Percentiles rank a stretch among this genome's conserved stretches.
Evolutionary conservation across 2,329 filamentous ascomycete species (phyloP).

Genomic region (Diaporthe citrichinensis): DNA sequence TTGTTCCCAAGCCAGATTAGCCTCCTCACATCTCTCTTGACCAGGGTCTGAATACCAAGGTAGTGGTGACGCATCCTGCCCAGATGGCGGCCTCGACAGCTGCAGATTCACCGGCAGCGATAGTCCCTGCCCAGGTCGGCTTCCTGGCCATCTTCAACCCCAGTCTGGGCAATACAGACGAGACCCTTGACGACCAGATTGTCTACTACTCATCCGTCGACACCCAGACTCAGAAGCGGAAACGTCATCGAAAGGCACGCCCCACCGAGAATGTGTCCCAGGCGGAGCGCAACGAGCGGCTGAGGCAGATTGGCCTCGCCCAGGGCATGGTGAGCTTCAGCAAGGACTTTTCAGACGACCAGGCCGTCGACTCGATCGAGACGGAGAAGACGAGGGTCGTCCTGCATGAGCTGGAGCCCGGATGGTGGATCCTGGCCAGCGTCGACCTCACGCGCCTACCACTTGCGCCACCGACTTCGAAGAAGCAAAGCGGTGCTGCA

Average conservation of each 20-base stretch:
- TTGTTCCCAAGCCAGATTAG: not conserved
- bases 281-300: constrained; percentile 84
- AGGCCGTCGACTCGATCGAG: constrained; percentile 86
- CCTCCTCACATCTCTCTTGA: not conserved
- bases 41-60: not conserved
- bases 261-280: constrained; percentile 62
- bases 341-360: constrained; percentile 84
- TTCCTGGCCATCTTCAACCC: constrained; percentile 98
- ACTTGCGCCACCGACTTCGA: constrained; percentile 66
- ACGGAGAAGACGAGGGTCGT: constrained; percentile 91
- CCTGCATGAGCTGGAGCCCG: constrained; percentile 86
- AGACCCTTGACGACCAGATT: constrained; percentile 81
- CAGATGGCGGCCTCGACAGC: constrained; percentile 28
- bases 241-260: constrained; percentile 57
- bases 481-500: constrained; percentile 47
- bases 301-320: constrained; percentile 94
- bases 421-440: constrained; percentile 96
- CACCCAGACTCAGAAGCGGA: constrained; percentile 56
- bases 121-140: constrained; percentile 85
- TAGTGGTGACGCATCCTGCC: not conserved
- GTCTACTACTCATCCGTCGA: constrained; percentile 87
- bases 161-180: constrained; percentile 73
- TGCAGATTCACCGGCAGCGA: constrained; percentile 38
- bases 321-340: constrained; percentile 97
- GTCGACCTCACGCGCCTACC: constrained; percentile 83